Evolutionary conservation across 2,329 filamentous ascomycete species (phyloP).

Genomic region (Clonostachys rosea): DNA sequence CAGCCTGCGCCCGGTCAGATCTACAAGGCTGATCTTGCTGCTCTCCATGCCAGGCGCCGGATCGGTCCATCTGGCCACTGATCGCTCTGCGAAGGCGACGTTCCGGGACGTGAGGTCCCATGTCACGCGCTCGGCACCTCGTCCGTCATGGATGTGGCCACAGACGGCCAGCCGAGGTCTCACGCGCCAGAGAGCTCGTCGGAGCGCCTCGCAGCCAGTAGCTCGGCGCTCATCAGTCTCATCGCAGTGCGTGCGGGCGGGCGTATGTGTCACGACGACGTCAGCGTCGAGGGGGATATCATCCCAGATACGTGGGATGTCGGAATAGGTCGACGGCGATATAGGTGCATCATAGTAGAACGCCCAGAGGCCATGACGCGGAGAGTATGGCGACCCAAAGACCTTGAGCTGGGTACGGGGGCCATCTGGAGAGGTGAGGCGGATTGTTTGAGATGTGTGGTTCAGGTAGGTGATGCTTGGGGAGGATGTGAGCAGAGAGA

Average conservation of each 20-base stretch:
- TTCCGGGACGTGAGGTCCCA: slow-evolving; percentile 47
- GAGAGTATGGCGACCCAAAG: slow-evolving; percentile 69
- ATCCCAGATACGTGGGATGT: slow-evolving; percentile 49
- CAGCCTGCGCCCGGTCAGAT: slow-evolving; percentile 46
- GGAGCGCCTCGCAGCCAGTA: slow-evolving; percentile 57
- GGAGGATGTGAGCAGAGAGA: slow-evolving; percentile 47
- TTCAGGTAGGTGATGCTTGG: slow-evolving; percentile 59
- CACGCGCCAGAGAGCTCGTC: slow-evolving; percentile 51
- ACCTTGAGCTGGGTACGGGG: slow-evolving; percentile 58
- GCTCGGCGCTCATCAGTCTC: slow-evolving; percentile 26
- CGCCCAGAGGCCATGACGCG: slow-evolving; percentile 54
- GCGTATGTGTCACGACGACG: slow-evolving; percentile 68
- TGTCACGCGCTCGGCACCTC: slow-evolving; percentile 57
- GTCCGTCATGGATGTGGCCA: slow-evolving; percentile 67
- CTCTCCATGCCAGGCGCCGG: slow-evolving; percentile 43
- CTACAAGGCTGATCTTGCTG: slow-evolving; percentile 58
- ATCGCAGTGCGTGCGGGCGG: slow-evolving; percentile 57
- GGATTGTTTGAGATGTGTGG: slow-evolving; percentile 50
- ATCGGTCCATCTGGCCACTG: slow-evolving; percentile 50
- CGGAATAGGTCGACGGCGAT: slow-evolving; percentile 6
- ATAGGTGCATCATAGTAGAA: slow-evolving; percentile 52
- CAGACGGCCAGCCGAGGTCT: slow-evolving; percentile 63
- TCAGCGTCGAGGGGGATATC: slow-evolving; percentile 57
- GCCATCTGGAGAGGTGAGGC: slow-evolving; percentile 46
- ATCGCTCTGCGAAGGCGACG: slow-evolving; percentile 37